Evolutionary conservation across 148 eudicot genomes (phyloP).

Genomic region (Beta vulgaris): DNA sequence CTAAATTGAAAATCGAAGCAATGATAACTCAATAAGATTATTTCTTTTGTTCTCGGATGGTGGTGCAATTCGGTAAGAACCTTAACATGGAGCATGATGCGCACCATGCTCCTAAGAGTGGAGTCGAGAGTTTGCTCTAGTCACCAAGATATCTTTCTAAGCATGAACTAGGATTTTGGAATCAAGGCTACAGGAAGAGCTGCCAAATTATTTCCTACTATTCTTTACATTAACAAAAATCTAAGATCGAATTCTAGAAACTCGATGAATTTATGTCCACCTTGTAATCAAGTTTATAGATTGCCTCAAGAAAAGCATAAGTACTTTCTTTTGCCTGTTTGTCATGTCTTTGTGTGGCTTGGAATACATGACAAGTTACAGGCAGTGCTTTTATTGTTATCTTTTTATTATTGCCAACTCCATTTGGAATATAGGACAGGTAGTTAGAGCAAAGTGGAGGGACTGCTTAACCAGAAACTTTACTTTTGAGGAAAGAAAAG

Average conservation of each 20-base stretch:
- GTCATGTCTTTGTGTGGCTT: slow-evolving; percentile 22
- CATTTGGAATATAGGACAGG: background rate
- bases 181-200: background rate
- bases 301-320: slow-evolving; percentile 18
- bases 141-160: slow-evolving; percentile 2
- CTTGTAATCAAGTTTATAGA: background rate
- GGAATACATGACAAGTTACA: background rate
- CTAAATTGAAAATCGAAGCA: too few species aligned
- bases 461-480: slow-evolving; percentile 10
- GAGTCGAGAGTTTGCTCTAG: background rate
- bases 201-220: background rate
- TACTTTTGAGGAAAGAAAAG: slow-evolving; percentile 7
- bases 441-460: slow-evolving; percentile 25
- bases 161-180: background rate
- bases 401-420: background rate
- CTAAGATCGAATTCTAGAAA: slow-evolving; percentile 9
- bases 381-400: background rate
- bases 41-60: too few species aligned
- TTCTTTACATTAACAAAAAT: background rate
- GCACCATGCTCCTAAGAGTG: too few species aligned
- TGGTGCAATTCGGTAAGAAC: too few species aligned
- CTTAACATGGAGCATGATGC: too few species aligned
- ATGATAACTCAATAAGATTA: too few species aligned
- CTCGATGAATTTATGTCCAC: slow-evolving; percentile 10
- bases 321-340: background rate